Conservation (phyloP, 345 rosid species). For the Raphanus raphanistrum region DNA sequence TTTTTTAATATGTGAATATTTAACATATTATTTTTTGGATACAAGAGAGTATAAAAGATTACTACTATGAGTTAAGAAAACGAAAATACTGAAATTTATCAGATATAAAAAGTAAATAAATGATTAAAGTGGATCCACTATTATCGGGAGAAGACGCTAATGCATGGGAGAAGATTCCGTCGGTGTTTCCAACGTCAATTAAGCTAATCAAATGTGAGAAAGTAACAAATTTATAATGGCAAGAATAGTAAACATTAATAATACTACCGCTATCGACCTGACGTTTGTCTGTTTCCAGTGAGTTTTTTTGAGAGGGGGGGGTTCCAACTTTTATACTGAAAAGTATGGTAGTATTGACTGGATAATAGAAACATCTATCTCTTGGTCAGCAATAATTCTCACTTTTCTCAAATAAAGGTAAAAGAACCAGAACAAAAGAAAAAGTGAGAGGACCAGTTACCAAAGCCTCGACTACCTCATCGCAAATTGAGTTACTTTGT, state of each 20-base stretch:
- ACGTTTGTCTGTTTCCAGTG: not conserved
- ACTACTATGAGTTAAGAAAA: not conserved
- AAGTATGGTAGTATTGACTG: not conserved
- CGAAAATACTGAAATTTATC: not conserved
- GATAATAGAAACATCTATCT: not conserved
- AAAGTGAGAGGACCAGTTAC: conserved; percentile 23
- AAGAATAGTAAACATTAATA: not conserved
- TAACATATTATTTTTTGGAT: too few species aligned
- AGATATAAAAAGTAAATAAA: not conserved
- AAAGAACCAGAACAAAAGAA: conserved; percentile 17
- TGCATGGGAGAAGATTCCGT: conserved; percentile 30
- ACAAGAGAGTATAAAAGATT: too few species aligned
- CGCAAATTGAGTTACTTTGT: not conserved
- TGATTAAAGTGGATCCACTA: conserved; percentile 31
- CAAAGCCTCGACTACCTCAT: conserved; percentile 10
- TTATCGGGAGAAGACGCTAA: conserved; percentile 21
- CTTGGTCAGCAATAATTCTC: not conserved
- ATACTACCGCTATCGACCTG: not conserved
- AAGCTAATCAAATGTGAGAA: not conserved
- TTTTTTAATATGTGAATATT: too few species aligned
- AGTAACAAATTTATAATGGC: not conserved
- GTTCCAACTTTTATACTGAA: not conserved
- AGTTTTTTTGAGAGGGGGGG: not conserved
- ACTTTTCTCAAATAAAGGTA: not conserved
- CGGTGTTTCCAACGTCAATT: conserved; percentile 22